Percentiles rank a stretch among this genome's conserved stretches.
Conservation (phyloP, 768 basidiomycete species). For the Naganishia vaughanmartiniae region DNA sequence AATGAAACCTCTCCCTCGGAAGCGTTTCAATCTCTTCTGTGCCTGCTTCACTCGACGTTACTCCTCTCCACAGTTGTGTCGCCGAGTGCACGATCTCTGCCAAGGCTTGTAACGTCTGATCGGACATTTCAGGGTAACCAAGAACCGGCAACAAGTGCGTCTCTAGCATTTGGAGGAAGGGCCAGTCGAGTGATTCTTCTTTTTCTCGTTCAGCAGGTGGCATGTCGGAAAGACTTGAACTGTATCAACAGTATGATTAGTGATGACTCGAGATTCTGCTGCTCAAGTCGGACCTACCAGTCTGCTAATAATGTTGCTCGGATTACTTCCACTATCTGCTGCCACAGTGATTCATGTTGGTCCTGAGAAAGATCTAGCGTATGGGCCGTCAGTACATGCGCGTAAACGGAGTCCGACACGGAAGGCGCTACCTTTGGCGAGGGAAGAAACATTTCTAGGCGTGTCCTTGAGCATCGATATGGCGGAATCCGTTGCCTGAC, state of each 20-base stretch:
- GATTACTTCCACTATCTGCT: conserved; percentile 55
- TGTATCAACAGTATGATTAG: conserved; percentile 31
- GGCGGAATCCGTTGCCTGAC: conserved; percentile 9
- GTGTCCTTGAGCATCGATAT: neutral
- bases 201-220: conserved; percentile 64
- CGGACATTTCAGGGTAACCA: conserved; percentile 67
- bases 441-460: conserved; percentile 6
- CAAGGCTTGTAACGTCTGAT: conserved; percentile 59
- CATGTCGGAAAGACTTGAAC: conserved; percentile 52
- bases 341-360: conserved; percentile 78
- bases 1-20: conserved; percentile 80
- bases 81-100: conserved; percentile 22
- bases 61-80: conserved; percentile 4
- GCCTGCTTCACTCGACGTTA: neutral
- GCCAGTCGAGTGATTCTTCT: conserved; percentile 81
- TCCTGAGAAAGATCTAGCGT: conserved; percentile 45
- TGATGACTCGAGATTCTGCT: neutral
- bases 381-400: too few species aligned
- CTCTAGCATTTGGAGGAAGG: conserved; percentile 74
- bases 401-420: neutral
- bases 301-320: conserved; percentile 41
- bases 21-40: conserved; percentile 50
- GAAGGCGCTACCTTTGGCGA: neutral
- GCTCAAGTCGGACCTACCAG: conserved; percentile 23
- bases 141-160: conserved; percentile 75